A percentile compares a stretch with the other conserved stretches of the same genome.
Conservation (phyloP, 208 protist genomes). For the Acanthamoeba castellanii region DNA sequence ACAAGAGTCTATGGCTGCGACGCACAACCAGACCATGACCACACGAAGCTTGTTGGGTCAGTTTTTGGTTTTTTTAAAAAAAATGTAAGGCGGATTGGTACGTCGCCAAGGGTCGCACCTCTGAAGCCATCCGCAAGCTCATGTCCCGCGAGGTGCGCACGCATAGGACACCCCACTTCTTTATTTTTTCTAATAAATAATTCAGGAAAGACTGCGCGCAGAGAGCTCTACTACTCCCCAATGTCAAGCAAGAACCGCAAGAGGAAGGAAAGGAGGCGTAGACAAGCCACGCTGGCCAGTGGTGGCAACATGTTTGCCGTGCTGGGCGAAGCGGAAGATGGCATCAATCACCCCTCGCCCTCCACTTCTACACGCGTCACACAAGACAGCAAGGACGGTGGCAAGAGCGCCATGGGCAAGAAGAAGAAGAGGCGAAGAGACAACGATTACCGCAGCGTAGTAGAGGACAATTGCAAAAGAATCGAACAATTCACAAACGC, state of each 20-base stretch:
- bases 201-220: no score
- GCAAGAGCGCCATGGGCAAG: background rate
- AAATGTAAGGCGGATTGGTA: no score
- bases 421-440: background rate
- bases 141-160: no score
- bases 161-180: no score
- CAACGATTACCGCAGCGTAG: constrained; percentile 7
- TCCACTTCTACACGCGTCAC: background rate
- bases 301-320: background rate
- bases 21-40: no score
- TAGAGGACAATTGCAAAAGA: constrained; percentile 6
- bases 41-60: no score
- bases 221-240: no score
- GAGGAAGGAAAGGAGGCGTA: background rate
- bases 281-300: background rate
- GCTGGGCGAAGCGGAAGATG: background rate
- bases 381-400: background rate
- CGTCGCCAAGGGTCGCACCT: no score
- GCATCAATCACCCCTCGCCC: background rate
- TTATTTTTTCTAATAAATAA: no score
- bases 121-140: no score
- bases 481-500: background rate
- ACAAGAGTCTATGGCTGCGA: no score
- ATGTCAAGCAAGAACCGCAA: background rate
- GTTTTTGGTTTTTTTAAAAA: no score